These are phyloP conservation scores for Globisporangium ultimum DNA, from an alignment of 352 stramenopile genomes.

Conservation along the genomic window DNA sequence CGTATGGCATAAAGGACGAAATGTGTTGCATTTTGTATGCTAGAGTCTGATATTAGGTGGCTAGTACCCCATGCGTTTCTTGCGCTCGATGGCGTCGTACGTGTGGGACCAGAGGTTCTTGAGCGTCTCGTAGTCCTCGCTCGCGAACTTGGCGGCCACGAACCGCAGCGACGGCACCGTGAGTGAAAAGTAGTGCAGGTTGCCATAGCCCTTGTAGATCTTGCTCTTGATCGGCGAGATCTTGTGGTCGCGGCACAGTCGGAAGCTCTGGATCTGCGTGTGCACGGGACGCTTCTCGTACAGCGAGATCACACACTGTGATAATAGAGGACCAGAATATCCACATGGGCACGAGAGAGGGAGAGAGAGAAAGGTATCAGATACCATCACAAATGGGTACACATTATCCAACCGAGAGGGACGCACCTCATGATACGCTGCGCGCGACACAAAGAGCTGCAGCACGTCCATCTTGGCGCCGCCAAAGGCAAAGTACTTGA, in stretches of 20 bases:
- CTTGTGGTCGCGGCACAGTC: conserved; percentile 79
- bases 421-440: conserved; percentile 74
- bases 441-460: conserved; percentile 80
- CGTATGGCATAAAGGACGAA: too few relatives aligned
- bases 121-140: conserved; percentile 77
- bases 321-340: background rate
- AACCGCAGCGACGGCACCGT: conserved; percentile 79
- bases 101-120: conserved; percentile 82
- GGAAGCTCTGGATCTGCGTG: conserved; percentile 84
- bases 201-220: conserved; percentile 86
- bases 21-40: too few relatives aligned
- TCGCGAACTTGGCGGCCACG: conserved; percentile 79
- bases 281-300: conserved; percentile 82
- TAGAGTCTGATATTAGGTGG: background rate
- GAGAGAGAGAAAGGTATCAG: background rate
- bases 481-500: conserved; percentile 82
- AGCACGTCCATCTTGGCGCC: conserved; percentile 80
- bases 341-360: background rate
- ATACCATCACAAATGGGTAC: background rate
- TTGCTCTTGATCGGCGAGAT: conserved; percentile 85
- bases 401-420: background rate
- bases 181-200: conserved; percentile 83
- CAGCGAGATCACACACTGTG: conserved; percentile 74
- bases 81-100: conserved; percentile 79
- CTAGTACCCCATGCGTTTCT: conserved; percentile 64